These are phyloP conservation scores for Diospyros kaki DNA, from an alignment of 148 eudicot species.

Conservation along the genomic window DNA sequence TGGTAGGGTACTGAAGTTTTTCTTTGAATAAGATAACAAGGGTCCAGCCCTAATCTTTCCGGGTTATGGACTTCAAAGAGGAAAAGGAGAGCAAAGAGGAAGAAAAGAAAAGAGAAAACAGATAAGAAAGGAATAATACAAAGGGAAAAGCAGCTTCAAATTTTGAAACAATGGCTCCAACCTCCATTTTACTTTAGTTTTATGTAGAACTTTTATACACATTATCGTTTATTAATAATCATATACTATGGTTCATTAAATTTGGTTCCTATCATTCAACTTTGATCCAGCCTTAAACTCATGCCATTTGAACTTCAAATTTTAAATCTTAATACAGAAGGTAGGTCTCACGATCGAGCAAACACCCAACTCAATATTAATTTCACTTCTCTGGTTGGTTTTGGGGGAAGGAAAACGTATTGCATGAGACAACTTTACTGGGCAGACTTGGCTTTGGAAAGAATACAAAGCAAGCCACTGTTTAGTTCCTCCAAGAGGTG, in stretches of 20 bases:
- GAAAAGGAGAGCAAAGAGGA: neutral
- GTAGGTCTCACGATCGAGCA: too few relatives aligned
- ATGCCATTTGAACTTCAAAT: too few relatives aligned
- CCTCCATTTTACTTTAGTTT: neutral
- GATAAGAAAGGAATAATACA: neutral
- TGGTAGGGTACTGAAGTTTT: conserved; percentile 8
- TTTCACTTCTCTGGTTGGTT: neutral
- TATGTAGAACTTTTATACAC: too few relatives aligned
- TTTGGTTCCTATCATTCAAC: too few relatives aligned
- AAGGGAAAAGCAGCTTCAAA: neutral
- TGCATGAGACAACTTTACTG: conserved; percentile 9
- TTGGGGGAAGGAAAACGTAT: neutral
- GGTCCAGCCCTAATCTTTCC: conserved; percentile 4
- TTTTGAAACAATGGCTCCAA: neutral
- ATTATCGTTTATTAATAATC: too few relatives aligned
- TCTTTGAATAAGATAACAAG: neutral
- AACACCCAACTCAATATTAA: neutral
- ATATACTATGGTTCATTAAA: too few relatives aligned
- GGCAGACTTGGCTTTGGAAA: neutral
- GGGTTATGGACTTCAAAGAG: neutral
- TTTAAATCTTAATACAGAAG: too few relatives aligned
- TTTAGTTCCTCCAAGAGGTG: neutral
- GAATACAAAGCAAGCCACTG: neutral
- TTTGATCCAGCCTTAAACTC: too few relatives aligned
- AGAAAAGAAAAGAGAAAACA: neutral